These are phyloP conservation scores for Russula sp. DNA, from an alignment of 768 basidiomycete genomes.

Conservation along the genomic window DNA sequence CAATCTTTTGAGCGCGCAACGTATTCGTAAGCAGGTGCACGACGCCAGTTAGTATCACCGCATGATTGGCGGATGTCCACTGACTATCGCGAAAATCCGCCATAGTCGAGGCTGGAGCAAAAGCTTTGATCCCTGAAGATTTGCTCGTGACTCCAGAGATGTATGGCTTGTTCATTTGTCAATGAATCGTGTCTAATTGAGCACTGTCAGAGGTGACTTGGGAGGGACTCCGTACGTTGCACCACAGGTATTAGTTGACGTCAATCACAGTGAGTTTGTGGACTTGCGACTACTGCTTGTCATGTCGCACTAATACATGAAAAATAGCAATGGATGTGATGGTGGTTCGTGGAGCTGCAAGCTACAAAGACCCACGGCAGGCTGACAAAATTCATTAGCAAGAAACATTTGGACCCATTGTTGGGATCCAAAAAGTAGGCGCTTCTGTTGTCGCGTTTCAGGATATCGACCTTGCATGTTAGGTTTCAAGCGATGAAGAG, in stretches of 20 bases:
- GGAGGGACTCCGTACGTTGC: conserved; percentile 76
- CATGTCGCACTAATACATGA: conserved; percentile 6
- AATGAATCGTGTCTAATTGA: not conserved
- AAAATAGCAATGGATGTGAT: conserved; percentile 84
- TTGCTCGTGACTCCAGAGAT: conserved; percentile 59
- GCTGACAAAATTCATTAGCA: conserved; percentile 36
- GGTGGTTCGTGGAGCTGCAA: conserved; percentile 45
- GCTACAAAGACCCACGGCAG: not conserved
- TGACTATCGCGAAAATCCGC: not conserved
- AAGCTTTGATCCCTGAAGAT: conserved; percentile 59
- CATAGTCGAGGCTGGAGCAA: conserved; percentile 72
- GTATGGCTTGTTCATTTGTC: conserved; percentile 36
- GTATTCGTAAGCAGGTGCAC: conserved; percentile 78
- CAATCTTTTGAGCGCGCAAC: conserved; percentile 74
- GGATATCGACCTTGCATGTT: not conserved
- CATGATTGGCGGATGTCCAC: not conserved
- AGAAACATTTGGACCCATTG: conserved; percentile 89
- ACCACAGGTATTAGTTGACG: conserved; percentile 85
- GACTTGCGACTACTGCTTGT: not conserved
- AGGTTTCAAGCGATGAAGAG: conserved; percentile 82
- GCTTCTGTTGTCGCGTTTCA: not conserved
- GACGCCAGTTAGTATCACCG: conserved; percentile 59
- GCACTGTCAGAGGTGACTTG: not conserved
- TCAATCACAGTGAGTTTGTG: conserved; percentile 69
- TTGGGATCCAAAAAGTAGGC: conserved; percentile 85